These are phyloP conservation scores for Emericellopsis terricola DNA, from an alignment of 495 filamentous ascomycete genomes.

Conservation along the genomic window DNA sequence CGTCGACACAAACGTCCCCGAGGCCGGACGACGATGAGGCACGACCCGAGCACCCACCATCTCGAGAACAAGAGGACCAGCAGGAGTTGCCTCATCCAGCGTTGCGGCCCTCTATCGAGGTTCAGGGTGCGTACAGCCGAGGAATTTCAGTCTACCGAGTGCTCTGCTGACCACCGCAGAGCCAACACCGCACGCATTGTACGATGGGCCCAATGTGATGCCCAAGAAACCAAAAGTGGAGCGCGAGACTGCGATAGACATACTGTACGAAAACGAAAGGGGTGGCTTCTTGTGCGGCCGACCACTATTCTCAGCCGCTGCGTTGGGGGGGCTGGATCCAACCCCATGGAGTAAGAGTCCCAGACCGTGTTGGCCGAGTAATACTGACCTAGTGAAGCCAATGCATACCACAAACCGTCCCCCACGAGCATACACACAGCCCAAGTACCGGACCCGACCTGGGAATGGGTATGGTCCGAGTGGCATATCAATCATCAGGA, in stretches of 20 bases:
- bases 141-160: not conserved
- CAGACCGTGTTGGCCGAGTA: not conserved
- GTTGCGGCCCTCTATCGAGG: slow-evolving; percentile 1
- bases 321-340: slow-evolving; percentile 77
- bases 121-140: not conserved
- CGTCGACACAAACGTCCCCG: not conserved
- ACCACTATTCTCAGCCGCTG: slow-evolving; percentile 69
- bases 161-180: not conserved
- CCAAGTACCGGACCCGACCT: slow-evolving; percentile 85
- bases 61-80: not conserved
- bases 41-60: not conserved
- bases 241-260: slow-evolving; percentile 50
- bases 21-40: not conserved
- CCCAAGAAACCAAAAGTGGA: not conserved
- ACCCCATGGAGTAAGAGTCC: slow-evolving; percentile 42
- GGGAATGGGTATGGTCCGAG: slow-evolving; percentile 88
- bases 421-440: slow-evolving; percentile 79
- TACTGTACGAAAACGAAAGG: slow-evolving; percentile 88
- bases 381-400: slow-evolving; percentile 19
- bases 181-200: not conserved
- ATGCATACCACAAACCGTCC: slow-evolving; percentile 47
- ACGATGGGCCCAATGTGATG: not conserved
- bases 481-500: slow-evolving; percentile 88
- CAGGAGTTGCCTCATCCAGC: not conserved
- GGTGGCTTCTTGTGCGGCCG: slow-evolving; percentile 77